Percentiles rank a stretch among this genome's conserved stretches.
These are phyloP conservation scores for Colletotrichum camelliae DNA, from an alignment of 2,329 filamentous ascomycete species.

Conservation along the genomic window DNA sequence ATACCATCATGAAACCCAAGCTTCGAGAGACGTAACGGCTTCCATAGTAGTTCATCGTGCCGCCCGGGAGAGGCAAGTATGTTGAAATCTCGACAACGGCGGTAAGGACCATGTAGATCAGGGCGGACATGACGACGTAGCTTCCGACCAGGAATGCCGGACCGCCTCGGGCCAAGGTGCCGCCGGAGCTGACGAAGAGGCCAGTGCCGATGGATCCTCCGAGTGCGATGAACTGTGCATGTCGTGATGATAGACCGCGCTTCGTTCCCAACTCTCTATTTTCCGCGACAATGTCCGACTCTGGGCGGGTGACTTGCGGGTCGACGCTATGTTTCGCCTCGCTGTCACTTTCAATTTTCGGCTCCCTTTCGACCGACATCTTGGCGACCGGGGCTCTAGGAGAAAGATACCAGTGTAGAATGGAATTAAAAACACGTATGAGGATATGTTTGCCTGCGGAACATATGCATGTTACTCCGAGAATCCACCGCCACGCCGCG, in stretches of 20 bases:
- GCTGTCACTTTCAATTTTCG: neutral
- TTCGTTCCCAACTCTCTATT: neutral
- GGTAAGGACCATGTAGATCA: conserved; percentile 46
- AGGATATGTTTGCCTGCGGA: neutral
- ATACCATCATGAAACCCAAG: conserved; percentile 58
- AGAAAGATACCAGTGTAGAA: neutral
- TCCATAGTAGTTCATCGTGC: conserved; percentile 21
- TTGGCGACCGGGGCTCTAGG: neutral
- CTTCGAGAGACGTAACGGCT: conserved; percentile 56
- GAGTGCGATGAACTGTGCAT: conserved; percentile 51
- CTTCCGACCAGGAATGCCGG: neutral
- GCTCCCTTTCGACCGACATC: neutral
- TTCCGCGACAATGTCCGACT: neutral
- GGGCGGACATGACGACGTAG: neutral
- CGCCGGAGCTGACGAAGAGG: conserved; percentile 52
- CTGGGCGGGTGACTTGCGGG: neutral
- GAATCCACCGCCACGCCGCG: neutral
- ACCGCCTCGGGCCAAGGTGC: conserved; percentile 26
- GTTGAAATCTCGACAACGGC: conserved; percentile 26
- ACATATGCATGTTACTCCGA: neutral
- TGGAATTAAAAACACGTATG: neutral
- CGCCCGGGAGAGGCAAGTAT: conserved; percentile 28
- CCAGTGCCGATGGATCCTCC: conserved; percentile 53
- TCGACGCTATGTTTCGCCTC: neutral
- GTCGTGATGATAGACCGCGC: conserved; percentile 30